Evolutionary conservation across 305 asterid genomes (phyloP).

Genomic region (Solanum chacoense): DNA sequence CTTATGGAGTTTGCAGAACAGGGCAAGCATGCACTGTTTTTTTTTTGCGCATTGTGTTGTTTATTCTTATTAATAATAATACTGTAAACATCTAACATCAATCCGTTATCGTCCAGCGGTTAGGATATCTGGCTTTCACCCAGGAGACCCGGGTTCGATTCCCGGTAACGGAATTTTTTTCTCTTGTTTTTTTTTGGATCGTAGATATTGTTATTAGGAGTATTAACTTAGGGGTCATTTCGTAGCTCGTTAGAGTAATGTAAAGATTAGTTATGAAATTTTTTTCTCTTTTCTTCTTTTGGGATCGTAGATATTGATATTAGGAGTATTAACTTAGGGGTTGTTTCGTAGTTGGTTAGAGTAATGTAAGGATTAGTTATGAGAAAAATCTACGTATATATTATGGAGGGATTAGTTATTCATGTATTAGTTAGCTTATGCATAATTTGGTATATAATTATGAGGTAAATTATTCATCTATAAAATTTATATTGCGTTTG

Average conservation of each 20-base stretch:
- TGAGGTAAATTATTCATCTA: too few species aligned
- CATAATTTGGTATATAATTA: too few species aligned
- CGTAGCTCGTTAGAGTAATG: not conserved
- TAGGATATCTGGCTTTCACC: constrained; percentile 89
- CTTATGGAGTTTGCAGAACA: not conserved
- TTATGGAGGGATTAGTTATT: not conserved
- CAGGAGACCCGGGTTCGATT: constrained; percentile 81
- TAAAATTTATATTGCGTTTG: too few species aligned
- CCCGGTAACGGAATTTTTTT: constrained; percentile 31
- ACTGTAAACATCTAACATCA: too few species aligned
- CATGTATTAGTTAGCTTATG: too few species aligned
- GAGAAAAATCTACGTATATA: too few species aligned
- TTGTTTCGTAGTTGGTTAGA: not conserved
- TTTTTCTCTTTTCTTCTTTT: too few species aligned
- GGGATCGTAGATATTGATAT: not conserved
- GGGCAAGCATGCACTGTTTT: not conserved
- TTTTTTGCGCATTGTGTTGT: not conserved
- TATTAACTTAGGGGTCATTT: not conserved
- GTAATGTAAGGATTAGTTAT: not conserved
- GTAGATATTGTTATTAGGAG: too few species aligned
- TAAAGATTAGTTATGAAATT: too few species aligned
- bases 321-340: not conserved
- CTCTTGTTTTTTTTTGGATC: too few species aligned
- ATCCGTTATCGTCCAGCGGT: constrained; percentile 72
- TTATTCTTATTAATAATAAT: too few species aligned